These are phyloP conservation scores for Suhomyces faveliae DNA, from an alignment of 805 yeast genomes.

Conservation along the genomic window DNA sequence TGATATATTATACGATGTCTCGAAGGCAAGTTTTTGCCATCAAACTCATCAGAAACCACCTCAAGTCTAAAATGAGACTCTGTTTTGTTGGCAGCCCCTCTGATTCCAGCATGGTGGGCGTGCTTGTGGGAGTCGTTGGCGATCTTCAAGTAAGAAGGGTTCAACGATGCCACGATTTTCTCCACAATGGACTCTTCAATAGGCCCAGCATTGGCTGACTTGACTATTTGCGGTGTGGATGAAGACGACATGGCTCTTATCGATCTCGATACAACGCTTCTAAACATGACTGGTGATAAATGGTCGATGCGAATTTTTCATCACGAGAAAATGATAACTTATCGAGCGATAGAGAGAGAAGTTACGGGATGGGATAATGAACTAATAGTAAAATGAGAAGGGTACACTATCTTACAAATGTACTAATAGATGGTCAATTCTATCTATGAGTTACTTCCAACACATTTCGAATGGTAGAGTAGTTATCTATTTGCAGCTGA, in stretches of 20 bases:
- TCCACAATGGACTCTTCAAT: slow-evolving; percentile 48
- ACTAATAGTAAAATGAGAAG: too few species aligned
- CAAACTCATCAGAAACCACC: slow-evolving; percentile 67
- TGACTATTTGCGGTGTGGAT: slow-evolving; percentile 3
- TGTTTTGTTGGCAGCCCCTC: slow-evolving; percentile 63
- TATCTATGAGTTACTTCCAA: too few species aligned
- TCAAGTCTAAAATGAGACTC: slow-evolving; percentile 84
- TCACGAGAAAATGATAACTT: too few species aligned
- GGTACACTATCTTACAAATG: too few species aligned
- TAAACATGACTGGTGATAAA: not conserved
- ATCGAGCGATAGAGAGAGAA: too few species aligned
- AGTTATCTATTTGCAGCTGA: too few species aligned
- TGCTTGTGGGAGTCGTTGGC: slow-evolving; percentile 86
- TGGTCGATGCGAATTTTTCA: not conserved
- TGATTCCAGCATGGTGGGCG: slow-evolving; percentile 80
- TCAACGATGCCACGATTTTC: slow-evolving; percentile 41
- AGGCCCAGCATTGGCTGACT: slow-evolving; percentile 39
- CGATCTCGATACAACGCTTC: not conserved
- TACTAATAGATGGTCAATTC: too few species aligned
- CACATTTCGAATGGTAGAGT: too few species aligned
- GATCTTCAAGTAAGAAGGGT: slow-evolving; percentile 51
- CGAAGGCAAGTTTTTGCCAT: slow-evolving; percentile 61
- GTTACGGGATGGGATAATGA: too few species aligned
- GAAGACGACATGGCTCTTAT: slow-evolving; percentile 3
- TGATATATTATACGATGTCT: slow-evolving; percentile 78